phyloP scores from a whole-genome alignment of 176 grass and related monocot genomes.

The Ensete glaucum region DNA sequence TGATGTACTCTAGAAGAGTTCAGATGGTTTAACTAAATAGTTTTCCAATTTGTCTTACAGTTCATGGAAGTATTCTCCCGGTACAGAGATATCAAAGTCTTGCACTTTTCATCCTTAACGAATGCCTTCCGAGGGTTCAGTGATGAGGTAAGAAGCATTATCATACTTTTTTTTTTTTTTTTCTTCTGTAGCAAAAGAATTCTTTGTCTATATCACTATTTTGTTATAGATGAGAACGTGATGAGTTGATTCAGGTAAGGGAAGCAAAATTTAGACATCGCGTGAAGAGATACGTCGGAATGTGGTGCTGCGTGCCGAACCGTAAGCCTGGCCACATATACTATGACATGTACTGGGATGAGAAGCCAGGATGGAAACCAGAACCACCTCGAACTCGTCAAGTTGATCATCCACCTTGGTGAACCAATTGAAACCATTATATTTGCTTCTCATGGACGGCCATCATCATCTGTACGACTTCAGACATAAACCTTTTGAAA shows the following conservation, averaged over 20 bases:
- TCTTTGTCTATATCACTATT: background rate
- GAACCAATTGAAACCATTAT: no score
- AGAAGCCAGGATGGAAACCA: slow-evolving; percentile 78
- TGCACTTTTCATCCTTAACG: slow-evolving; percentile 86
- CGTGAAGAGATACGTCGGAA: slow-evolving; percentile 63
- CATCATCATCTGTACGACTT: no score
- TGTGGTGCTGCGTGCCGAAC: slow-evolving; percentile 75
- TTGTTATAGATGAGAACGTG: background rate
- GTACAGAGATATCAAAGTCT: slow-evolving; percentile 60
- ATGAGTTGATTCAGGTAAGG: slow-evolving; percentile 35
- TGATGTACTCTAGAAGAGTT: no score
- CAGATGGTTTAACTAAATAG: no score
- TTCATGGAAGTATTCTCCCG: slow-evolving; percentile 42
- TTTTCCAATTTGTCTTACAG: slow-evolving; percentile 24
- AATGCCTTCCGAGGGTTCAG: slow-evolving; percentile 62
- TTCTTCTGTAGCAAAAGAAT: background rate
- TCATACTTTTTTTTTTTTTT: slow-evolving; percentile 2
- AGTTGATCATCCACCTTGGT: slow-evolving; percentile 64
- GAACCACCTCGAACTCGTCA: slow-evolving; percentile 41
- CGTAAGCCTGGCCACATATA: slow-evolving; percentile 76
- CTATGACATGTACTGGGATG: slow-evolving; percentile 96
- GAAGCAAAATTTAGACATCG: slow-evolving; percentile 57
- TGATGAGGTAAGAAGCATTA: slow-evolving; percentile 52
- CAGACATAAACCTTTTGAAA: no score
- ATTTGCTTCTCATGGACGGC: no score